Conservation (phyloP, 768 basidiomycete genomes). For the Pisolithus marmoratus region DNA sequence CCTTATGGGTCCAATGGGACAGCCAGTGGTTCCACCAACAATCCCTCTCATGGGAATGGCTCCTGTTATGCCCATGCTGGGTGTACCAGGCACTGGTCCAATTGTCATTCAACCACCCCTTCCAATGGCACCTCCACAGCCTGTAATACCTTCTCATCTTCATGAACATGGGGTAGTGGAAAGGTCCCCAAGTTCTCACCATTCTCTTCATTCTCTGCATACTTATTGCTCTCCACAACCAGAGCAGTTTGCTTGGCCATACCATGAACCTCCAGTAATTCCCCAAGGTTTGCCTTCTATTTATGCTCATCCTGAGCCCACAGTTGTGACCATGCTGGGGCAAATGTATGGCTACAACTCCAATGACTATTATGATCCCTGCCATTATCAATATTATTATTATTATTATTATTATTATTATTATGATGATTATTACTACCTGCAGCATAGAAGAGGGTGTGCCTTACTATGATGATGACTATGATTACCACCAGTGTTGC, state of each 20-base stretch:
- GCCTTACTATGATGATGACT: constrained; percentile 7
- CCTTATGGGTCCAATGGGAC: neutral
- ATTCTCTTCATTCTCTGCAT: no score
- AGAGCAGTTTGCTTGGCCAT: neutral
- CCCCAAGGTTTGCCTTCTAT: constrained; percentile 19
- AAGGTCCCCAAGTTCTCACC: neutral
- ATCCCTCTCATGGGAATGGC: neutral
- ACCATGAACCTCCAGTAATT: neutral
- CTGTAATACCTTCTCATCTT: constrained; percentile 9
- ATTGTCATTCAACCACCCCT: constrained; percentile 19
- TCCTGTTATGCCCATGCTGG: neutral
- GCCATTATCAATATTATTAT: constrained; percentile 5
- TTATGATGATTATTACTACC: neutral
- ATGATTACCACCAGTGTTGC: constrained; percentile 11
- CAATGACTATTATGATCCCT: constrained; percentile 2
- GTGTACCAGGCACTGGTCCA: constrained; percentile 2
- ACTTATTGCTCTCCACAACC: constrained; percentile 17
- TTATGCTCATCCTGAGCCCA: constrained; percentile 15
- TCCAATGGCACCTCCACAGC: neutral
- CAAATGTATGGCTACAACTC: constrained; percentile 8
- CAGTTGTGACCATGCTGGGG: constrained; percentile 4
- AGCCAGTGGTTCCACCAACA: neutral
- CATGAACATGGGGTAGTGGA: constrained; percentile 3
- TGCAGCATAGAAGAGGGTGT: neutral
- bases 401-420: constrained; percentile 5